Evolutionary conservation across 2,329 filamentous ascomycete species (phyloP), one percentile per base, ranked within the genome.

Genomic region (Chaetomium olivaceum): DNA sequence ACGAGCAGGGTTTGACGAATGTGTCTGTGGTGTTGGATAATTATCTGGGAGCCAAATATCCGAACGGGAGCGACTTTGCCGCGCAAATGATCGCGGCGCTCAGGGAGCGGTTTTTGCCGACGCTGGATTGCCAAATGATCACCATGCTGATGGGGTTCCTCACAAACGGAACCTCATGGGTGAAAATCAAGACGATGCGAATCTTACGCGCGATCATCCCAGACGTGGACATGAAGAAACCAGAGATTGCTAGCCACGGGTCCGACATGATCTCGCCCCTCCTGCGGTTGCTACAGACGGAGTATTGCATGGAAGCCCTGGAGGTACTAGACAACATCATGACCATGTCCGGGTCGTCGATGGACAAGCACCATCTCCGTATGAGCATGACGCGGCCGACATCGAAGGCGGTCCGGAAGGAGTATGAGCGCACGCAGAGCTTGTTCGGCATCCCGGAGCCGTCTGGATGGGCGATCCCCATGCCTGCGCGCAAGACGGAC

Each of bases 311-410:
- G 77, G 91, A 97, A 74, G 95, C 95, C 12, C 81, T 99, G 11
- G 88, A 92, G 70, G 94, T 99, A 0, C 82, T 99, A 65, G 95
- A 99, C 76, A 91, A 94, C 69, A 95, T 98, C 72, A 96, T 97
- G 86, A 92, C 91, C 31, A 94, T 98, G 82, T 93, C 93, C 0
- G 91, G 92, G 4, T 93, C 91, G 36, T 91, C 94, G 1, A 92
- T 97, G 85, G 95, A 98, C 77, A 92, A 91, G 72, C 92, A 97
- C 72, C 93, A 98, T 74, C 81, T 99, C 65, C 88, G 95, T 48
- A 99, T 99, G 96, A 98, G 94, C 77, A 97, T 99, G 92, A 93
- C 93, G 5, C 90, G 91, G 14, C 89, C 91, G 1, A 92, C 93
- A 2, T 95, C 93, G 0, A 90, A 91, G 71, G 88, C 90, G 0